Evolutionary conservation across 352 stramenopile species (phyloP), one percentile per base, ranked within the genome.

Genomic region (Blastocystis sp.): DNA sequence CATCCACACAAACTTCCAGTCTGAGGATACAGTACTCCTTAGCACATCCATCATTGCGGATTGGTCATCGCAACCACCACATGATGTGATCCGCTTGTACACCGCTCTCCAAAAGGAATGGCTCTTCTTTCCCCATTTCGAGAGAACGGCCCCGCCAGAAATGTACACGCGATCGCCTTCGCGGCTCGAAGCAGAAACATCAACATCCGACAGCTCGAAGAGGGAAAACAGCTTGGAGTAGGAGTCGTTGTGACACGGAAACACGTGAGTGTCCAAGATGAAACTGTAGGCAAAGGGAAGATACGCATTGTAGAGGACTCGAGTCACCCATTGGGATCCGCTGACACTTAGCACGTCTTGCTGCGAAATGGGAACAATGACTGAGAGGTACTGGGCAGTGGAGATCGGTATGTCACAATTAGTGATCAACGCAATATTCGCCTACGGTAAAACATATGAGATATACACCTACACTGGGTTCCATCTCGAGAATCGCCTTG

Each of bases 221-320:
- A 56, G 48, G 48, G 48, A 56, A 56, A 56, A 56, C 5, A 56
- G 5, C 48, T 56, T 56, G 48, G 48, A 56, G 48, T 56, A 56
- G 48, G 48, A 56, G 14, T 56, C 48, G 48, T 56, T 56, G 14
- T 56, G 14, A 28, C 66, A 76, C 10, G 66, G 66, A 40, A 23
- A 41, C 1, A 76, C 66, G 21, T 76, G 66, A 19, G 66, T 52
- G 38, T 76, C 66, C 7, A 76, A 52, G 4, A 48, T 45, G 14
- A 59, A 76, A 53, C 48, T 76, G 38, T 59, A n/a, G 41, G 17
- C 7, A 14, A 76, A 76, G n/a, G 66, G 66, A 76, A 45, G 66
- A 76, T 76, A 76, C 2, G 66, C 66, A 11, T 76, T 76, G 38
- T 76, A 76, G 17, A 76, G 48, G 28, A 76, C 53, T 2, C 66